phyloP scores from a whole-genome alignment of 2,329 filamentous ascomycete genomes.

The Botrytis cinerea region DNA sequence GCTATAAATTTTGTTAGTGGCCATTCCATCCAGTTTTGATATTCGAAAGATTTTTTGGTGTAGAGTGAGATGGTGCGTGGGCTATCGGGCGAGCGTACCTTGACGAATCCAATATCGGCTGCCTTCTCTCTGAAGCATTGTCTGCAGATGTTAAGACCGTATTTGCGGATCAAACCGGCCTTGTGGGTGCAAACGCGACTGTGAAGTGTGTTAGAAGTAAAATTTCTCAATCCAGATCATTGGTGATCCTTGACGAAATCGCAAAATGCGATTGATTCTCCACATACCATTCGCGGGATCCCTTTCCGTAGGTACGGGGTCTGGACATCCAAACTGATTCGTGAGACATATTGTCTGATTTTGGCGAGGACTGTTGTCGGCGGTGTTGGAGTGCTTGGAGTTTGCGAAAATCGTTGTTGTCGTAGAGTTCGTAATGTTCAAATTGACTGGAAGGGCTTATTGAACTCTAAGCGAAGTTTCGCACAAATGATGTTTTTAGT shows the following conservation, averaged over 20 bases:
- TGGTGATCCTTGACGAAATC: slow-evolving; percentile 8
- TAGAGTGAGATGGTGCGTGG: neutral
- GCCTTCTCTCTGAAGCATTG: slow-evolving; percentile 77
- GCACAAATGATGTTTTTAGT: slow-evolving; percentile 20
- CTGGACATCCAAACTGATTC: slow-evolving; percentile 99
- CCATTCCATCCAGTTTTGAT: slow-evolving; percentile 7
- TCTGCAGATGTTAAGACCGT: slow-evolving; percentile 88
- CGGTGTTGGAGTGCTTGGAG: slow-evolving; percentile 22
- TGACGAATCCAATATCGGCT: slow-evolving; percentile 72
- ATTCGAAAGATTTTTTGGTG: neutral
- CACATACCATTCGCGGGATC: slow-evolving; percentile 86
- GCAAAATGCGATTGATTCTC: slow-evolving; percentile 15
- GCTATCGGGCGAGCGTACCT: slow-evolving; percentile 51
- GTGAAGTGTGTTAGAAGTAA: slow-evolving; percentile 31
- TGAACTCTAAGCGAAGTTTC: slow-evolving; percentile 22
- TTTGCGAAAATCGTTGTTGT: slow-evolving; percentile 18
- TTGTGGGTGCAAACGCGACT: slow-evolving; percentile 90
- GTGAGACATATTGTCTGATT: slow-evolving; percentile 67
- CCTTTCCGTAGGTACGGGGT: slow-evolving; percentile 96
- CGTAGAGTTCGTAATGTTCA: slow-evolving; percentile 12
- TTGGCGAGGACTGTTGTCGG: slow-evolving; percentile 36
- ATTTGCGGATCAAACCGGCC: slow-evolving; percentile 99
- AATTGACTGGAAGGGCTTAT: slow-evolving; percentile 18
- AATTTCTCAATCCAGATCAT: slow-evolving; percentile 3
- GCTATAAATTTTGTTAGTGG: slow-evolving; percentile 28